These are phyloP conservation scores for Akanthomyces muscarius DNA, from an alignment of 2,329 filamentous ascomycete genomes.

Conservation along the genomic window DNA sequence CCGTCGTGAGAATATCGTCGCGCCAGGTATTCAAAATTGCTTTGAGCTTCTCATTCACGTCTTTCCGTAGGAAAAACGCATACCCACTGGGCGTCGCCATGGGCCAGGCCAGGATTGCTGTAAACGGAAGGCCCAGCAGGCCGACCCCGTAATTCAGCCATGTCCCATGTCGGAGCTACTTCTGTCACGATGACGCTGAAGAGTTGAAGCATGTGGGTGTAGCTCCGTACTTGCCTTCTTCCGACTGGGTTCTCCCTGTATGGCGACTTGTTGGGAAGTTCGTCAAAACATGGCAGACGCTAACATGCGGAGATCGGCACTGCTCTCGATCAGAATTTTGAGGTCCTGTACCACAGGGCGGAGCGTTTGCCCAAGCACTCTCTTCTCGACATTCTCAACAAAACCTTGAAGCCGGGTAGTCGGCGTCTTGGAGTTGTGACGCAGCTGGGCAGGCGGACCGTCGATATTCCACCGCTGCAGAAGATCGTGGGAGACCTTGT, in stretches of 20 bases:
- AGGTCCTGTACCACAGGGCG: not conserved
- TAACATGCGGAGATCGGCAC: slow-evolving; percentile 23
- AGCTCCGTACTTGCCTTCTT: slow-evolving; percentile 19
- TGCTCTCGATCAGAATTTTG: slow-evolving; percentile 19
- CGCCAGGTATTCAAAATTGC: slow-evolving; percentile 48
- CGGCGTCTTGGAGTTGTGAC: too few species aligned
- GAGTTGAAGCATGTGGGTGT: slow-evolving; percentile 23
- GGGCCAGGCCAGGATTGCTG: slow-evolving; percentile 55
- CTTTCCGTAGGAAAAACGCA: slow-evolving; percentile 48
- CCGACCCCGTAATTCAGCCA: slow-evolving; percentile 33
- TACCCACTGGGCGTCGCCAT: slow-evolving; percentile 53
- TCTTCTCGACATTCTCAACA: too few species aligned
- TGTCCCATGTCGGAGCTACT: slow-evolving; percentile 22
- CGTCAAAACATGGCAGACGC: slow-evolving; percentile 23
- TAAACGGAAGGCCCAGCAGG: slow-evolving; percentile 49
- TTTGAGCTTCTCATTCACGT: slow-evolving; percentile 49
- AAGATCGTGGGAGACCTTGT: too few species aligned
- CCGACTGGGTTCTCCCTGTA: slow-evolving; percentile 17
- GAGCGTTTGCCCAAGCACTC: too few species aligned
- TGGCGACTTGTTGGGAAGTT: slow-evolving; percentile 23
- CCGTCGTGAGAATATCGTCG: slow-evolving; percentile 23
- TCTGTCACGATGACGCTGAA: slow-evolving; percentile 20
- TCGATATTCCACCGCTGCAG: too few species aligned
- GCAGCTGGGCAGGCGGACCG: too few species aligned
- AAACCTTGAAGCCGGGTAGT: too few species aligned